These are phyloP conservation scores for Fusarium nisikadoi DNA, from an alignment of 2,329 filamentous ascomycete species.

Conservation along the genomic window DNA sequence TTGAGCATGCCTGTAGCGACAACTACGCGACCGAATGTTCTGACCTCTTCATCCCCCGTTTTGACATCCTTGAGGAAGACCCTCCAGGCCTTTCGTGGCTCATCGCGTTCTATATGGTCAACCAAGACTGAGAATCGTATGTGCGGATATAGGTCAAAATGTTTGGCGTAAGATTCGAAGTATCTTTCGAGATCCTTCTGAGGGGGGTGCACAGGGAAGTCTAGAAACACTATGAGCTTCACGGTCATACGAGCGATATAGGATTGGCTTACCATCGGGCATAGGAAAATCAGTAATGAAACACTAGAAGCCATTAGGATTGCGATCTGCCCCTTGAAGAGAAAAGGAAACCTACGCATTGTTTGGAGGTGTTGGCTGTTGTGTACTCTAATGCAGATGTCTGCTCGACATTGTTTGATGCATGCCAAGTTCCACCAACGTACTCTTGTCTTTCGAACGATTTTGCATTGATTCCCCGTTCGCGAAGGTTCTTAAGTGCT, in stretches of 20 bases:
- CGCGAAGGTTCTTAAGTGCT: conserved; percentile 55
- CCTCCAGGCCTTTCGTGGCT: conserved; percentile 42
- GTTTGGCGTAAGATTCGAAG: conserved; percentile 47
- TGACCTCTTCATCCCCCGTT: conserved; percentile 28
- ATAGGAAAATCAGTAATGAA: conserved; percentile 51
- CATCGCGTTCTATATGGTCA: conserved; percentile 42
- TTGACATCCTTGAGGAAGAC: conserved; percentile 43
- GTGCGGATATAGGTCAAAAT: conserved; percentile 44
- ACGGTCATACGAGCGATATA: not conserved
- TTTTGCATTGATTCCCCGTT: conserved; percentile 55
- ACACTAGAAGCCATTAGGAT: conserved; percentile 33
- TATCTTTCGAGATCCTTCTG: conserved; percentile 47
- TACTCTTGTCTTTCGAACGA: conserved; percentile 54
- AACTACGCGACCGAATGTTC: conserved; percentile 51
- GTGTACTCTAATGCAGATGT: conserved; percentile 50
- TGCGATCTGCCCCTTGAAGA: not conserved
- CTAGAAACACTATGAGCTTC: conserved; percentile 2
- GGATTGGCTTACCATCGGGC: conserved; percentile 37
- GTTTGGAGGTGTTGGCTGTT: conserved; percentile 46
- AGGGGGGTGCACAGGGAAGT: conserved; percentile 41
- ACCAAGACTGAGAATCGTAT: conserved; percentile 46
- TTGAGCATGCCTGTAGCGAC: conserved; percentile 50
- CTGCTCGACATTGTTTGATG: conserved; percentile 47
- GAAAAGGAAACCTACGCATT: conserved; percentile 38
- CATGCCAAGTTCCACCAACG: conserved; percentile 57